phyloP scores from a whole-genome alignment of 2,329 filamentous ascomycete genomes.

The Colletotrichum sansevieriae region DNA sequence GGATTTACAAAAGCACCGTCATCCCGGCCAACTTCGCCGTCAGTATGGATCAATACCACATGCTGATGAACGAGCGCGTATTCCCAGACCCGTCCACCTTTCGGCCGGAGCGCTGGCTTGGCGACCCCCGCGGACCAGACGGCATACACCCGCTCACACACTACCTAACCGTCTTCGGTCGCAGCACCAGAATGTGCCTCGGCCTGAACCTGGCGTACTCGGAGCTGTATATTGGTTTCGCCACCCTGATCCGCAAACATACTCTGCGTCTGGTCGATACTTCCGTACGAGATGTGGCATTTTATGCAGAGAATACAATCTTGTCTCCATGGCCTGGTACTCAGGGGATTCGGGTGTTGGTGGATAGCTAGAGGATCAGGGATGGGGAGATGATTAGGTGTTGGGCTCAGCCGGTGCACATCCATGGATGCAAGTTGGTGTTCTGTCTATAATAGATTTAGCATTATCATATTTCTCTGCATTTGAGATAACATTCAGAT shows the following conservation, averaged over 20 bases:
- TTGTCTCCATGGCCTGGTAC: constrained; percentile 8
- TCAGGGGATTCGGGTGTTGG: not conserved
- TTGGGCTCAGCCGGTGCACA: too few species aligned
- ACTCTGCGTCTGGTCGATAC: constrained; percentile 10
- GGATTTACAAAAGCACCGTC: constrained; percentile 46
- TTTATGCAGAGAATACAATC: constrained; percentile 4
- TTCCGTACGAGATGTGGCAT: not conserved
- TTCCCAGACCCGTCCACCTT: constrained; percentile 46
- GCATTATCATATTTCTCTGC: too few species aligned
- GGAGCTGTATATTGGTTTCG: constrained; percentile 16
- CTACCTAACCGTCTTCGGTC: constrained; percentile 12
- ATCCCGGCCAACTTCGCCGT: constrained; percentile 52
- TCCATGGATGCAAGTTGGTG: too few species aligned
- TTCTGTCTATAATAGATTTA: too few species aligned
- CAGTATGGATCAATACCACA: constrained; percentile 51
- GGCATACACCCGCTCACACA: not conserved
- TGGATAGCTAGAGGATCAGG: not conserved
- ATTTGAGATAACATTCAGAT: too few species aligned
- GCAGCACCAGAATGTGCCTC: constrained; percentile 5
- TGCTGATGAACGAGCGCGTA: constrained; percentile 45
- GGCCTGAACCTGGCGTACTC: constrained; percentile 9
- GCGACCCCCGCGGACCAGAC: not conserved
- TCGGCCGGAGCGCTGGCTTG: constrained; percentile 47
- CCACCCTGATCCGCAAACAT: constrained; percentile 16
- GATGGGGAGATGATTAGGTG: too few species aligned